phyloP scores from a whole-genome alignment of 805 yeast genomes.

The Jamesozyma jinghongensis region DNA sequence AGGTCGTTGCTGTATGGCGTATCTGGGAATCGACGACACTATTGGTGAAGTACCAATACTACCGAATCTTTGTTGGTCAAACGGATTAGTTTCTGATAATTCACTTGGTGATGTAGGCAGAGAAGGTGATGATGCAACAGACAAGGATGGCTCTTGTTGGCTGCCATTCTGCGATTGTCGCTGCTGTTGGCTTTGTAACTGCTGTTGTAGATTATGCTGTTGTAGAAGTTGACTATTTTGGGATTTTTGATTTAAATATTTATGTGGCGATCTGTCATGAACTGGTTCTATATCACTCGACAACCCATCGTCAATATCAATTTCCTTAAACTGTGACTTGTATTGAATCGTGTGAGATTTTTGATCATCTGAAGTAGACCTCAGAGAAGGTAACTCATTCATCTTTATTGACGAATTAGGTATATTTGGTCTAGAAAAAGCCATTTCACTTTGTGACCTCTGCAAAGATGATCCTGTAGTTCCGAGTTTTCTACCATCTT shows the following conservation, averaged over 20 bases:
- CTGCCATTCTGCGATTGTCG: too few species aligned
- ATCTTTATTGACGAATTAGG: slow-evolving; percentile 20
- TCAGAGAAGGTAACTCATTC: slow-evolving; percentile 17
- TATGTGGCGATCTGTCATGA: background rate
- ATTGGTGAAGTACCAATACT: slow-evolving; percentile 28
- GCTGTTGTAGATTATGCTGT: slow-evolving; percentile 4
- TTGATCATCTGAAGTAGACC: slow-evolving; percentile 4
- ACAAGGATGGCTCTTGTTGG: slow-evolving; percentile 4
- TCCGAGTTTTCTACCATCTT: slow-evolving; percentile 15
- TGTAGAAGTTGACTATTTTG: background rate
- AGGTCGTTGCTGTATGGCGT: slow-evolving; percentile 16
- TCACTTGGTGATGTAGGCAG: slow-evolving; percentile 29
- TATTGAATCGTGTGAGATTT: slow-evolving; percentile 3
- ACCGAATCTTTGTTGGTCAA: slow-evolving; percentile 23
- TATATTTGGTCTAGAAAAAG: slow-evolving; percentile 20
- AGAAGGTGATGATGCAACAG: slow-evolving; percentile 26
- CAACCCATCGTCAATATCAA: slow-evolving; percentile 31
- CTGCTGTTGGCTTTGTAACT: background rate
- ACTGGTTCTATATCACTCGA: slow-evolving; percentile 31
- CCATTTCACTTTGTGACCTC: slow-evolving; percentile 26
- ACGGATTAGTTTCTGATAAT: slow-evolving; percentile 24
- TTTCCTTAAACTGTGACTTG: slow-evolving; percentile 22
- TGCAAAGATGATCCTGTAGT: slow-evolving; percentile 11
- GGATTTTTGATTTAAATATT: background rate
- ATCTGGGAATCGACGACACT: slow-evolving; percentile 25